Base-by-base conservation (phyloP, 1,139 yeast genomes). In the Yamadazyma taylorii region DNA sequence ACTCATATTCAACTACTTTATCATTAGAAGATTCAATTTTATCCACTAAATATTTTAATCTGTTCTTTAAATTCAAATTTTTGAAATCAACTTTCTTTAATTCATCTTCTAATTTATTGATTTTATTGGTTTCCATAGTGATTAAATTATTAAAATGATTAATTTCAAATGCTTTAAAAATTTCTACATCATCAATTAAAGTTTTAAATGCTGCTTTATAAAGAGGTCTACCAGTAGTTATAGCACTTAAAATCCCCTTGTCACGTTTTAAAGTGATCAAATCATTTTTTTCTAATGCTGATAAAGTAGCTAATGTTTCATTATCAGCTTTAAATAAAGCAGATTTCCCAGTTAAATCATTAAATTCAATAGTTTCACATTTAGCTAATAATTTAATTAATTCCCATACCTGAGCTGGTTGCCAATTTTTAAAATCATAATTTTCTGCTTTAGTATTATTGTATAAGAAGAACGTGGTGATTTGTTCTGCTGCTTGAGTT, bases 321-420 rank as follows among this genome's bases (percentile, higher is more conserved):
- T 68, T 75, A 2, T 81, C 76, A 5, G 79, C 63, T 46, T 82
- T 82, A 59, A 89, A 86, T 34, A 86, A 61, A 11, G 94, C 84
- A 16, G 46, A 41, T 34, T 74, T 69, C 36, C 73, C 68, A 24
- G 75, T 67, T 33, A 85, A 62, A 10, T 81, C 81, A 29, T 69
- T 67, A 51, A 69, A 84, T 1, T 63, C 50, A 3, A 85, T 61
- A 3, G 53, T 47, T 1, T 75, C 78, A 0, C 61, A 54, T 5
- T 61, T 55, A 1, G 89, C 75, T 32, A 92, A 68, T 30, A 73
- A 48, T 51, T 85, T 85, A 53, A 92, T 79, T 14, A 92, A 58
- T 17, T 75, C 77, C 98, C 98, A 92, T 0, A 89, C 95, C 53
- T 92, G 97, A 1, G 95, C 86, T 5, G 83, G 68, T 31, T 77